A percentile compares a stretch with the other conserved stretches of the same genome.
Evolutionary conservation across 305 asterid genomes (phyloP).

Genomic region (Solanum chacoense): DNA sequence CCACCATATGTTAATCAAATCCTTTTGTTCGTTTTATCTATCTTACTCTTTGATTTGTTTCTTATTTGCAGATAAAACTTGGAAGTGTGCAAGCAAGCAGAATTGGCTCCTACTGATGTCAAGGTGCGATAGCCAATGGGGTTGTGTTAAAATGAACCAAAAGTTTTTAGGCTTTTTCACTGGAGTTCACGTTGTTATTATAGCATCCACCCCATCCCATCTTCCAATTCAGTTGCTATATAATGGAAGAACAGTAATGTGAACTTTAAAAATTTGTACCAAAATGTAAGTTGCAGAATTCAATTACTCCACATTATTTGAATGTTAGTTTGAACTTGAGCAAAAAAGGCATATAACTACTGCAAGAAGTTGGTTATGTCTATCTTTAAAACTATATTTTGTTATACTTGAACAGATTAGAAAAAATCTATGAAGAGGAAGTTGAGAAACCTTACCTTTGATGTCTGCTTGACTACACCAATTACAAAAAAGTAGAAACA

Average conservation of each 20-base stretch:
- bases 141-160: neutral
- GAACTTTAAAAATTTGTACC: neutral
- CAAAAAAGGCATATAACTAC: neutral
- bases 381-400: neutral
- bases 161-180: neutral
- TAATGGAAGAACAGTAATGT: neutral
- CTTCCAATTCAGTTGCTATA: neutral
- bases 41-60: neutral
- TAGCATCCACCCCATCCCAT: neutral
- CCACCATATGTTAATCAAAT: neutral
- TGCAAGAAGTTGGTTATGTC: neutral
- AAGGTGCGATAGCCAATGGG: neutral
- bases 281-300: neutral
- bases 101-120: neutral
- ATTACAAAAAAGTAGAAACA: neutral
- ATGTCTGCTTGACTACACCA: neutral
- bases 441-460: neutral
- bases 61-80: neutral
- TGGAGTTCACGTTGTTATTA: neutral
- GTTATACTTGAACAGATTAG: neutral
- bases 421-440: neutral
- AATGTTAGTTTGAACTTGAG: neutral
- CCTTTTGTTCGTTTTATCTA: neutral
- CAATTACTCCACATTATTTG: neutral
- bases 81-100: neutral